Conservation (phyloP, 768 basidiomycete genomes). For the Pholiota microspora region DNA sequence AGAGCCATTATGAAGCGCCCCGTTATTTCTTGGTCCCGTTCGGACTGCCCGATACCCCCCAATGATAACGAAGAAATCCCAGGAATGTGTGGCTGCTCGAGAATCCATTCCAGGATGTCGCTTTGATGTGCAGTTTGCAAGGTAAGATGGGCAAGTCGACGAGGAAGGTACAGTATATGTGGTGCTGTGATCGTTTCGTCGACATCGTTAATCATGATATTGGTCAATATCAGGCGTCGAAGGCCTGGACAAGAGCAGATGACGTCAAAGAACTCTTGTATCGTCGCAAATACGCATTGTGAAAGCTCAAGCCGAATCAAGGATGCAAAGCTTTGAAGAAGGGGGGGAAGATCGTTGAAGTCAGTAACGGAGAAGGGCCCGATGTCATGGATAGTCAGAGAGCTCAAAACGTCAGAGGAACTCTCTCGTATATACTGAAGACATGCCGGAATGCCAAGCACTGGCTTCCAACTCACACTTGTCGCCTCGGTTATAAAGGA, state of each 20-base stretch:
- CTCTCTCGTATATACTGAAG: neutral
- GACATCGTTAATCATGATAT: neutral
- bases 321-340: neutral
- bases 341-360: neutral
- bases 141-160: neutral
- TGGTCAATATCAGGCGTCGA: neutral
- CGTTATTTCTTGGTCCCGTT: neutral
- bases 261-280: slow-evolving; percentile 1
- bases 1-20: neutral
- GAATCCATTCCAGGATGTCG: slow-evolving; percentile 2
- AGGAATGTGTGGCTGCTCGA: neutral
- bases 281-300: neutral
- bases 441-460: slow-evolving; percentile 2
- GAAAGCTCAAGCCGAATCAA: slow-evolving; percentile 4
- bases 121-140: slow-evolving; percentile 4
- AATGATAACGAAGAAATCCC: neutral
- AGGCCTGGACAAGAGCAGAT: neutral
- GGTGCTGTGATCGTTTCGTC: neutral
- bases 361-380: slow-evolving; percentile 1
- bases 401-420: neutral
- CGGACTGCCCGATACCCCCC: slow-evolving; percentile 5
- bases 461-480: neutral
- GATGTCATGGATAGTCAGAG: slow-evolving; percentile 1
- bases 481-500: neutral
- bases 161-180: neutral